Evolutionary conservation across 129 eudicot genomes (phyloP), one percentile per base, ranked within the genome.

Genomic region (Calendula officinalis): DNA sequence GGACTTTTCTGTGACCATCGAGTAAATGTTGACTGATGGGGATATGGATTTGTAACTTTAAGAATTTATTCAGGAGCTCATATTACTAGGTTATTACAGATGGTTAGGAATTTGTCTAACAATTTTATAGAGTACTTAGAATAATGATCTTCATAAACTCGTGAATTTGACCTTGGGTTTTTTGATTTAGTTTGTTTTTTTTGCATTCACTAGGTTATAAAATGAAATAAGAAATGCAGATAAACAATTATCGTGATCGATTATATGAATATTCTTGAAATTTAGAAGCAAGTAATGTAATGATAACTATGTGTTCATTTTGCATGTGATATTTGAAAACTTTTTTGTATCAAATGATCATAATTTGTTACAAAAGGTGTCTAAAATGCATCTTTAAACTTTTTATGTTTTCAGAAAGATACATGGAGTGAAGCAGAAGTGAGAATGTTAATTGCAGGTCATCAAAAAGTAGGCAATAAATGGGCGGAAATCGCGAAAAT

Each of bases 401-500:
- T 22, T 59, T 22, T 12, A 13, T 66, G 48, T 27, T 62, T 57
- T 15, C 72, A 88, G 96, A 88, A 88, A 75, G 91, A 82, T 49
- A 44, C 73, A 22, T 88, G 96, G 96, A 77, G 75, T 67, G 89
- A 84, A 69, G 84, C 82, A 69, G 96, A 88, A 72, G 86, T 79
- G 82, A 77, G 42, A 35, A 46, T 82, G 80, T 70, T 87, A 48
- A 76, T 87, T 4, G 74, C 79, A 38, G 86, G 88, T 40, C 95
- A 87, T 66, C 69, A 56, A 27, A 51, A 62, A 16, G 45, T 78
- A 9, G 95, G 95, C 7, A 87, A 87, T 45, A 76, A 68, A 82
- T 87, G 95, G 95, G 88, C 95, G 4, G 86, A 81, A 74, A 87
- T 87, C 2, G 91, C 95, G 4, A 79, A 79, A 41, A 3, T 75